These are phyloP conservation scores for Microsporum audouinii DNA, from an alignment of 2,329 filamentous ascomycete genomes.

Conservation along the genomic window DNA sequence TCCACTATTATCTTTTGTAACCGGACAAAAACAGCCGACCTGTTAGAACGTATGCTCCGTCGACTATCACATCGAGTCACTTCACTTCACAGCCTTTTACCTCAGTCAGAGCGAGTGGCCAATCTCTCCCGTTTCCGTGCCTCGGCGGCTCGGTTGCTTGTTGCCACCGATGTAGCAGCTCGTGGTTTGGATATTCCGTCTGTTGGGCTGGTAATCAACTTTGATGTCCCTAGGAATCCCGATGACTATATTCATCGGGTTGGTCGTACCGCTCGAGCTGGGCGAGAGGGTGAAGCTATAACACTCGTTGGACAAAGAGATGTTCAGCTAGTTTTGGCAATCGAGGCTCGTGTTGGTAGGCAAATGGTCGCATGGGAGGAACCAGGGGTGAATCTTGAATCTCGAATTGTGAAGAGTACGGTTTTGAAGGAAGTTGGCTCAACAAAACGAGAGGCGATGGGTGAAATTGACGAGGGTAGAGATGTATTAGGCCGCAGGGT, in stretches of 20 bases:
- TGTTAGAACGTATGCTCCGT: conserved; percentile 77
- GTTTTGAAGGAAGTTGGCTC: conserved; percentile 77
- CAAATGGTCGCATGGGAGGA: conserved; percentile 78
- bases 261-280: conserved; percentile 87
- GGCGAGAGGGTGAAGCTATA: conserved; percentile 67
- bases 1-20: conserved; percentile 92
- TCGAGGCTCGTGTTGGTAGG: conserved; percentile 67
- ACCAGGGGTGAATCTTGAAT: conserved; percentile 89
- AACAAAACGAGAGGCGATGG: conserved; percentile 82
- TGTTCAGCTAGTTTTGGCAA: conserved; percentile 78
- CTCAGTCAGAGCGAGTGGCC: conserved; percentile 70
- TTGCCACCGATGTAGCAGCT: conserved; percentile 90
- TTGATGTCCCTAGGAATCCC: conserved; percentile 87
- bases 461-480: conserved; percentile 84
- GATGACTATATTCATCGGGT: conserved; percentile 97
- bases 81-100: conserved; percentile 74
- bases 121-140: conserved; percentile 90
- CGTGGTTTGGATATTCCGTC: conserved; percentile 92
- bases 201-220: conserved; percentile 84
- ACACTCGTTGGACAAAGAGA: conserved; percentile 89
- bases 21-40: conserved; percentile 73
- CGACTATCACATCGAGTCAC: conserved; percentile 83
- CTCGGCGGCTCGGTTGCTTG: conserved; percentile 72
- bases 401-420: conserved; percentile 69
- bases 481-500: conserved; percentile 78